Evolutionary conservation across 176 grass and related monocot genomes (phyloP), one percentile per base, ranked within the genome.

Genomic region (Oryza officinalis): DNA sequence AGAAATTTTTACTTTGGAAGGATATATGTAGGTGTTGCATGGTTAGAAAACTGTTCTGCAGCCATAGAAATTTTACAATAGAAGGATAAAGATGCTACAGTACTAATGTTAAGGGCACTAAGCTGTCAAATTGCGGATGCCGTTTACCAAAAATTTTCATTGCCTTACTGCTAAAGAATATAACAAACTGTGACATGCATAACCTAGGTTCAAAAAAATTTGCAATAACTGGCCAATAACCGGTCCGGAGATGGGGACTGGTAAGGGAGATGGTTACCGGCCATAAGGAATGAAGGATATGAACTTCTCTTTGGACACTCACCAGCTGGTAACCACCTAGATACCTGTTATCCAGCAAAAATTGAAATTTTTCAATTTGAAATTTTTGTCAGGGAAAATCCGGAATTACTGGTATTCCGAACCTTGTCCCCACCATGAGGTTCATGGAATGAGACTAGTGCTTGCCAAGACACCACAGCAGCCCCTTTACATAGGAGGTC

Each of bases 21-120:
- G 50, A 37, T 37, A 47, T 12, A 81, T 65, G 45, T 63, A 27
- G 27, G 50, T 60, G 26, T 17, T 69, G 49, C 28, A 80, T 86
- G 40, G 35, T 89, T 75, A 27, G n/a, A n/a, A 75, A 20, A 84
- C 35, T 74, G 14, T 74, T 77, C 28, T 65, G 68, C 54, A 78
- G 44, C 17, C 47, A 6, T 43, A 64, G 27, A 73, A 46, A 79
- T 32, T 75, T 88, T 65, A 78, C 25, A 33, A 66, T 83, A 83
- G 74, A 73, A 73, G 60, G 13, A 25, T 73, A 72, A 54, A 43
- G 23, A 25, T 78, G 60, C 31, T 66, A 31, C 9, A 66, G 78
- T 83, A 66, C 44, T 78, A 23, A 30, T 20, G 3, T 10, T 57
- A 67, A 17, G 13, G 10, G 71, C 41, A 63, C 11, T 11, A 52